Conservation (phyloP, 345 rosid species). For the Isatis tinctoria region DNA sequence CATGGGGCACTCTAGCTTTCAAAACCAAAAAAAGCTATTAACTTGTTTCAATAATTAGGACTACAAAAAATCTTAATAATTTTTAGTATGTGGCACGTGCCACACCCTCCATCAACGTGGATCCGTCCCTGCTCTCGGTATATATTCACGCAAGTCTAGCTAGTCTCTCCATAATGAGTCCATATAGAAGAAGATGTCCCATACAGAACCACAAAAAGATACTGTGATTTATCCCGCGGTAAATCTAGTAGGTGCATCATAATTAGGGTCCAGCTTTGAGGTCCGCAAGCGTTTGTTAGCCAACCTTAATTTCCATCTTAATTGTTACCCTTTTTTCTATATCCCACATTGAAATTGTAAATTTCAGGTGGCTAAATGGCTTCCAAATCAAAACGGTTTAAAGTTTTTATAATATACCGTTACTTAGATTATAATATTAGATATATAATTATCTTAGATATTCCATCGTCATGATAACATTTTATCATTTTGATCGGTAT, state of each 20-base stretch:
- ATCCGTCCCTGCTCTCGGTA: too few relatives aligned
- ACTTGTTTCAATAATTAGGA: too few relatives aligned
- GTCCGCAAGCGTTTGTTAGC: not conserved
- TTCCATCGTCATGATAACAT: not conserved
- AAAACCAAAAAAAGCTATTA: too few relatives aligned
- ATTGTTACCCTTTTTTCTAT: not conserved
- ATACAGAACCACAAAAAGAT: too few relatives aligned
- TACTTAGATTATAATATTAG: not conserved
- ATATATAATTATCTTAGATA: not conserved
- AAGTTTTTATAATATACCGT: too few relatives aligned
- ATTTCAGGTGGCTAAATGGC: not conserved
- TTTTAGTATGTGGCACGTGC: too few relatives aligned
- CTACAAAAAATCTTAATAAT: too few relatives aligned
- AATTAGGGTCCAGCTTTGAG: not conserved
- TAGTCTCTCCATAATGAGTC: too few relatives aligned
- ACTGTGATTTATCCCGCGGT: not conserved
- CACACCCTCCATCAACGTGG: too few relatives aligned
- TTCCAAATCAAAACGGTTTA: not conserved
- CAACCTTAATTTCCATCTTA: not conserved
- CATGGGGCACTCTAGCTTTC: too few relatives aligned
- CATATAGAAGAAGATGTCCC: too few relatives aligned
- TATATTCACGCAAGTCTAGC: too few relatives aligned
- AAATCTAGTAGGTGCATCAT: not conserved
- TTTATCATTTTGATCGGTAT: not conserved
- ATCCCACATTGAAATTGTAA: not conserved